phyloP scores from a whole-genome alignment of 768 basidiomycete genomes.

The Mrakia frigida region DNA sequence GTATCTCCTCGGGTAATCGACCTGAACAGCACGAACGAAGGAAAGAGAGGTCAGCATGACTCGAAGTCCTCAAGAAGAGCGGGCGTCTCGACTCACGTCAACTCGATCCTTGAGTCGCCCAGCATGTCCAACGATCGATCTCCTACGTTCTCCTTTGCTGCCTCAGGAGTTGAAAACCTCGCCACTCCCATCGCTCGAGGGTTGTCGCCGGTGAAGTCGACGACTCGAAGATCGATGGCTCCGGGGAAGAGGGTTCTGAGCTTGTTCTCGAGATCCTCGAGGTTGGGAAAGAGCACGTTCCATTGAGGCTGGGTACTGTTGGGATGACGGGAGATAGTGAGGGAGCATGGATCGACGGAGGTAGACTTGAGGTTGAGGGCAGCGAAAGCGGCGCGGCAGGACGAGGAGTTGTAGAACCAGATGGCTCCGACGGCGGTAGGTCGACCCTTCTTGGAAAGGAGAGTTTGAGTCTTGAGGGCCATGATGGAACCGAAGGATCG shows the following conservation, averaged over 20 bases:
- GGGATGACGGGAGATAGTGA: slow-evolving; percentile 6
- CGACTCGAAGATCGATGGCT: background rate
- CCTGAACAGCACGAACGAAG: background rate
- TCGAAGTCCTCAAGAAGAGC: background rate
- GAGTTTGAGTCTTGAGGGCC: background rate
- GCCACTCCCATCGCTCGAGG: slow-evolving; percentile 6
- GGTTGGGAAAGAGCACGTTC: background rate
- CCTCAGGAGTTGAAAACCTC: background rate
- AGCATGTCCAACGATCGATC: background rate
- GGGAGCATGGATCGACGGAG: background rate
- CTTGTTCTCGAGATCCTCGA: background rate
- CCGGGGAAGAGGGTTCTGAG: background rate
- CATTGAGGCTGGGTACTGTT: background rate
- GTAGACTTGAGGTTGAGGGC: background rate
- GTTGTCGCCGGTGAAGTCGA: background rate
- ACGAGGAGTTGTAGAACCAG: background rate
- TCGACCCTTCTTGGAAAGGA: background rate
- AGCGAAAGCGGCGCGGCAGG: background rate
- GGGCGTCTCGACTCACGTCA: background rate
- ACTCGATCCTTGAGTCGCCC: background rate
- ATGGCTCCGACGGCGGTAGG: background rate
- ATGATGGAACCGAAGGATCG: background rate
- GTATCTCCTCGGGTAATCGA: background rate
- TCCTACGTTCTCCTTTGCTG: background rate
- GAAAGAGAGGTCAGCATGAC: background rate